phyloP scores from a whole-genome alignment of 192 early-diverging fungal species.

The Glomus cerebriforme region DNA sequence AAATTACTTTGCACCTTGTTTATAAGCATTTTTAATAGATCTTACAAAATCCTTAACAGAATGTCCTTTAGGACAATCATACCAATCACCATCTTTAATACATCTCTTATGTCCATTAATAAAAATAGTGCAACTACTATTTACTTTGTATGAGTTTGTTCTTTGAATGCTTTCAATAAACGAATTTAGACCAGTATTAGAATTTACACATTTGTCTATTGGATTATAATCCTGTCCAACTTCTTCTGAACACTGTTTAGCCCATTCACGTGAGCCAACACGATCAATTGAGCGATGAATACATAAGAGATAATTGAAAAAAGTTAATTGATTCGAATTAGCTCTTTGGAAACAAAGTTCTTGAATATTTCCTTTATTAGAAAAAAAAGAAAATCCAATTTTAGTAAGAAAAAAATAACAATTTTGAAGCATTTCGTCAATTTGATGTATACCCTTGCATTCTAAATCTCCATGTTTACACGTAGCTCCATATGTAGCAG shows the following conservation, averaged over 20 bases:
- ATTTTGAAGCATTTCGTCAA: neutral
- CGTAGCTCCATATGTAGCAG: conserved; percentile 36
- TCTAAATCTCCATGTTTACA: conserved; percentile 58
- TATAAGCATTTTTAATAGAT: conserved; percentile 33
- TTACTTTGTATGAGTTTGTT: conserved; percentile 43
- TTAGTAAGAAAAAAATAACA: conserved; percentile 38
- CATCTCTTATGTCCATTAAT: conserved; percentile 55
- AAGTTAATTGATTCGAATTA: conserved; percentile 33
- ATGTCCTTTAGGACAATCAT: conserved; percentile 38
- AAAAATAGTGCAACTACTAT: conserved; percentile 59
- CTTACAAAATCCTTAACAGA: conserved; percentile 37
- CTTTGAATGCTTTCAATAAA: conserved; percentile 43
- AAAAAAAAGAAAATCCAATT: conserved; percentile 30
- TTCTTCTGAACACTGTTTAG: conserved; percentile 33
- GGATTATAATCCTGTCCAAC: conserved; percentile 43
- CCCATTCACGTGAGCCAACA: conserved; percentile 36
- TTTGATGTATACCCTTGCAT: conserved; percentile 51
- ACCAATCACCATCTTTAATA: conserved; percentile 58
- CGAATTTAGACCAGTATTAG: conserved; percentile 42
- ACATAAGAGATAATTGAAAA: conserved; percentile 44
- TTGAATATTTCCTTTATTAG: conserved; percentile 43
- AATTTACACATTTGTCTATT: conserved; percentile 43
- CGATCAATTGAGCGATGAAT: conserved; percentile 30
- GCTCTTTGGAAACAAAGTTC: conserved; percentile 45
- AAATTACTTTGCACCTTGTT: neutral